A percentile compares a stretch with the other conserved stretches of the same genome.
phyloP scores from a whole-genome alignment of 2,329 filamentous ascomycete genomes.

The Fusarium sp. region DNA sequence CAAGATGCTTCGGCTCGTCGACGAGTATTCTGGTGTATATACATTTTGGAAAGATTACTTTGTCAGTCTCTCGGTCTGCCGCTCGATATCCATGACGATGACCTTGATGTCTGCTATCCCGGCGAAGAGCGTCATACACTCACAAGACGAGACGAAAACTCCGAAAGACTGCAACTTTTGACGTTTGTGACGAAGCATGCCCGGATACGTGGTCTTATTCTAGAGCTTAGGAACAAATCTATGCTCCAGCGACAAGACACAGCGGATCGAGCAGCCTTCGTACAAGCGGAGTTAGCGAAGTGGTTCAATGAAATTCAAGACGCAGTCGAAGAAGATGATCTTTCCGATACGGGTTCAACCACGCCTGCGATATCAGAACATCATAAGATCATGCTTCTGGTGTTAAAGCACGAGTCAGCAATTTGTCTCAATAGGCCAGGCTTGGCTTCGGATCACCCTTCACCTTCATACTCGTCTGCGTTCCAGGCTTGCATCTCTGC shows the following conservation, averaged over 20 bases:
- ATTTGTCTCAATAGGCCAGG: constrained; percentile 64
- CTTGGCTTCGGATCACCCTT: constrained; percentile 57
- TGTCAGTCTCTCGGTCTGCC: constrained; percentile 67
- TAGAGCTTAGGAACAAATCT: constrained; percentile 64
- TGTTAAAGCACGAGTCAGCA: constrained; percentile 61
- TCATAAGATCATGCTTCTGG: constrained; percentile 56
- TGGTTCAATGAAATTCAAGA: constrained; percentile 67
- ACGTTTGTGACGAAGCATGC: constrained; percentile 59
- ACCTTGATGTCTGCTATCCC: constrained; percentile 68
- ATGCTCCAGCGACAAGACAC: constrained; percentile 58
- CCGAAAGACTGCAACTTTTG: constrained; percentile 51
- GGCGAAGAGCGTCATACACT: constrained; percentile 57
- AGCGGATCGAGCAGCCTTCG: constrained; percentile 55
- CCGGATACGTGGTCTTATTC: constrained; percentile 60
- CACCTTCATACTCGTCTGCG: constrained; percentile 58
- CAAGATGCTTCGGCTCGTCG: constrained; percentile 61
- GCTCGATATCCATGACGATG: constrained; percentile 65
- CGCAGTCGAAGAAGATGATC: constrained; percentile 54
- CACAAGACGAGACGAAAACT: constrained; percentile 25
- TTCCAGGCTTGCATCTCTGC: constrained; percentile 64
- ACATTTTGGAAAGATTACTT: constrained; percentile 64
- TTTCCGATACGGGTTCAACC: not conserved
- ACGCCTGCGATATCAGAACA: constrained; percentile 43
- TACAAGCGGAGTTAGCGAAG: constrained; percentile 60
- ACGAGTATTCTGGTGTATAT: constrained; percentile 68